Evolutionary conservation across 306 rosid species (phyloP).

Genomic region (Ormosia emarginata): DNA sequence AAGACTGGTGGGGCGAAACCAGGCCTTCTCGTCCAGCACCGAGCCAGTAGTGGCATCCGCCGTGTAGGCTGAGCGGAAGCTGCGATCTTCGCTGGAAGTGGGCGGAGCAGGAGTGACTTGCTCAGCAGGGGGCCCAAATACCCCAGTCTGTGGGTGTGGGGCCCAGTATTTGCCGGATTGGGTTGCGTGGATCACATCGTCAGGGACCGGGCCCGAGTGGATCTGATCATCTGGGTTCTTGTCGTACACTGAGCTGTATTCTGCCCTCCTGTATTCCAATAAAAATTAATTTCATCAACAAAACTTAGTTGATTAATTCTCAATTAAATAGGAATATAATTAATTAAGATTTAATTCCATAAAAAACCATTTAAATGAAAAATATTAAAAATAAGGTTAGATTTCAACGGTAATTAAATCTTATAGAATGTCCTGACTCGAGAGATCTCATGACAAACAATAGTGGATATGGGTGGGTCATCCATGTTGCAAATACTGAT

Average conservation of each 20-base stretch:
- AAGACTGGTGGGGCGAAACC: constrained; percentile 82
- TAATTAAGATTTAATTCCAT: not conserved
- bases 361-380: too few relatives aligned
- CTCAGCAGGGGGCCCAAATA: constrained; percentile 67
- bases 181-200: constrained; percentile 58
- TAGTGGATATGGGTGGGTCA: not conserved
- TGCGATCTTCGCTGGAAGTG: constrained; percentile 1
- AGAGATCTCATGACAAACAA: not conserved
- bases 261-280: constrained; percentile 51
- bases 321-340: not conserved
- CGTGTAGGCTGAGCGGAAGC: constrained; percentile 11
- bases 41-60: constrained; percentile 19
- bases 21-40: constrained; percentile 81
- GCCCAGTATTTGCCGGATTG: constrained; percentile 73
- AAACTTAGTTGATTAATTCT: not conserved
- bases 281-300: not conserved
- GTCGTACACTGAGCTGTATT: constrained; percentile 64
- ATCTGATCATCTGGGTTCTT: constrained; percentile 72
- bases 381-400: too few relatives aligned
- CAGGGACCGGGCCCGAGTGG: constrained; percentile 52
- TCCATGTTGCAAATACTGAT: not conserved
- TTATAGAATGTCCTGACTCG: too few relatives aligned
- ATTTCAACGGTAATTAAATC: too few relatives aligned
- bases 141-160: constrained; percentile 89
- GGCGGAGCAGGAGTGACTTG: not conserved